phyloP scores from a whole-genome alignment of 306 rosid genomes.

The Styphnolobium japonicum region DNA sequence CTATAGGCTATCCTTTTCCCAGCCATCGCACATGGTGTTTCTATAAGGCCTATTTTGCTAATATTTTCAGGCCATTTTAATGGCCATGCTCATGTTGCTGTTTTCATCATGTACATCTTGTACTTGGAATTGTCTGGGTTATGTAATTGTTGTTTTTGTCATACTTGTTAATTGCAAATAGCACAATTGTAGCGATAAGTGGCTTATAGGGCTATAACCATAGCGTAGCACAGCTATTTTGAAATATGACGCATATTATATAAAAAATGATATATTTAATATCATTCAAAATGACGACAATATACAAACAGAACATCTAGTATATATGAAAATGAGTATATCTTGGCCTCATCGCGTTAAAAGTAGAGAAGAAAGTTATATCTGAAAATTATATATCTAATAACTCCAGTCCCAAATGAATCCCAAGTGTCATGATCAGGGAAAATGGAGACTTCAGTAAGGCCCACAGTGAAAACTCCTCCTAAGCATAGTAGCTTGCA shows the following conservation, averaged over 20 bases:
- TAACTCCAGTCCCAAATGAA: neutral
- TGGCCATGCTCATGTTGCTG: neutral
- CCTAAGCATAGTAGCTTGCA: neutral
- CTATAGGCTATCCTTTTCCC: neutral
- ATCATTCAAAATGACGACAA: too few relatives aligned
- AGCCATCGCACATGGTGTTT: neutral
- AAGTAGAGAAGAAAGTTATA: too few relatives aligned
- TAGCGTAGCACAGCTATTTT: too few relatives aligned
- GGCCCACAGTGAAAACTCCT: neutral
- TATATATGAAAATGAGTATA: too few relatives aligned
- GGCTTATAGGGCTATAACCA: too few relatives aligned
- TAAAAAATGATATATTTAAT: too few relatives aligned
- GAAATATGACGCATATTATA: too few relatives aligned
- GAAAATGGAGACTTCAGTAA: neutral
- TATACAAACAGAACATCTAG: too few relatives aligned
- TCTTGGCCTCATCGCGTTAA: too few relatives aligned
- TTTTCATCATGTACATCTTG: neutral
- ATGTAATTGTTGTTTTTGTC: neutral
- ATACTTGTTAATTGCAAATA: neutral
- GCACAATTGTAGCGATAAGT: too few relatives aligned
- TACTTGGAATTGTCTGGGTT: neutral
- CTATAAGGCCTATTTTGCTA: neutral
- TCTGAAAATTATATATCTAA: too few relatives aligned
- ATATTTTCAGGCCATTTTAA: neutral
- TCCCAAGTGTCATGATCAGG: neutral